Conservation (phyloP, 768 basidiomycete genomes). For the Amyloporia xantha region DNA sequence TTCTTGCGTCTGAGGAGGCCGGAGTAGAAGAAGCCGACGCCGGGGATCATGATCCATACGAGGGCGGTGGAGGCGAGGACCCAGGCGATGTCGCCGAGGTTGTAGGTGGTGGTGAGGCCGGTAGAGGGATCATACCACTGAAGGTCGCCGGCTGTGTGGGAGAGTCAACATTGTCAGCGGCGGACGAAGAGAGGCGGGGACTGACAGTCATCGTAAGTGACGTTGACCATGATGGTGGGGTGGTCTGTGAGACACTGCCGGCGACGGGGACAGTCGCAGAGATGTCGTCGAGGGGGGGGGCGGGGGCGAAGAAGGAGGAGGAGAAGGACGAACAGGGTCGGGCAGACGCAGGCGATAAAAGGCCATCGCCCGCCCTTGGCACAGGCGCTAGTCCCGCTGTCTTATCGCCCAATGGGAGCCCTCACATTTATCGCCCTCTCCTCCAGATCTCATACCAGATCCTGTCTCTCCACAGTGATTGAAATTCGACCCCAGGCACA, state of each 20-base stretch:
- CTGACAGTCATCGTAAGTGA: slow-evolving; percentile 36
- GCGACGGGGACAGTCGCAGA: neutral
- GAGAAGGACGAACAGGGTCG: neutral
- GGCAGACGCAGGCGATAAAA: neutral
- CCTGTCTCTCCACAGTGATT: neutral
- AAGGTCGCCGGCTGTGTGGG: slow-evolving; percentile 11
- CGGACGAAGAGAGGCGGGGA: neutral
- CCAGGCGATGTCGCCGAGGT: slow-evolving; percentile 67
- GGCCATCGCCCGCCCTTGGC: neutral
- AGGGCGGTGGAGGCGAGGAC: slow-evolving; percentile 68
- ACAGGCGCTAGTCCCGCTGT: neutral
- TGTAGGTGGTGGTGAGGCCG: slow-evolving; percentile 32
- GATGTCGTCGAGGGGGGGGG: neutral
- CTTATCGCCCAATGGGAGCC: neutral
- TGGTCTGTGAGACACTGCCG: neutral
- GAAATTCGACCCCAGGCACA: neutral
- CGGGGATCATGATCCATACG: slow-evolving; percentile 62
- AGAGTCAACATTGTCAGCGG: neutral
- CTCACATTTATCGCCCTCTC: neutral
- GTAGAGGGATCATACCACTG: slow-evolving; percentile 21
- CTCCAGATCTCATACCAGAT: neutral
- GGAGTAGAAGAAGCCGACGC: slow-evolving; percentile 83
- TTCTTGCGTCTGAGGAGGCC: slow-evolving; percentile 91
- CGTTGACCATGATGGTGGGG: slow-evolving; percentile 32
- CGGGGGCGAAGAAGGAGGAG: neutral